These are phyloP conservation scores for Thraustochytrium striatum DNA, from an alignment of 352 stramenopile genomes.

Conservation along the genomic window DNA sequence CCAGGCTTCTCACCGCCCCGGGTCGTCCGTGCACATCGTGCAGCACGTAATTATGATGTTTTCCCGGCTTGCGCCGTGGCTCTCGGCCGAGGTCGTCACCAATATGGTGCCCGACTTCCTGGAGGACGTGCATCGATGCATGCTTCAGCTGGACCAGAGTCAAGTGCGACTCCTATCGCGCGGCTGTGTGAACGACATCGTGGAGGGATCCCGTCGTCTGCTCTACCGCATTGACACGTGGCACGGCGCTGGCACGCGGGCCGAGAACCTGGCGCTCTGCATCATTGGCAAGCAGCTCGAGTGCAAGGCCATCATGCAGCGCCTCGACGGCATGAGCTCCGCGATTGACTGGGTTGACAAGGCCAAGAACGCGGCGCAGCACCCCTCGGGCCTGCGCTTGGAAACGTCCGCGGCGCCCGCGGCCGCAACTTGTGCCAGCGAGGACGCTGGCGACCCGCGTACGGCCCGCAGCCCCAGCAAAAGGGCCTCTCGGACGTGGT, in stretches of 20 bases:
- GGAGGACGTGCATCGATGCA: neutral
- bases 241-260: neutral
- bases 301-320: constrained; percentile 40
- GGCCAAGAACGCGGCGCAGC: neutral
- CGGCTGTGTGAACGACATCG: neutral
- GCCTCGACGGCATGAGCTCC: constrained; percentile 36
- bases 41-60: neutral
- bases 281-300: constrained; percentile 21
- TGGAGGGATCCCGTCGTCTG: neutral
- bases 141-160: neutral
- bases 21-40: neutral
- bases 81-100: neutral
- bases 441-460: too few relatives aligned
- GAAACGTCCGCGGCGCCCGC: too few relatives aligned
- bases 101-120: neutral
- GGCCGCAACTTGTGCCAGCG: too few relatives aligned
- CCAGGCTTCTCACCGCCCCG: neutral
- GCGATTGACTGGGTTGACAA: neutral
- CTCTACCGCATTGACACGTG: neutral
- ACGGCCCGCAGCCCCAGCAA: too few relatives aligned
- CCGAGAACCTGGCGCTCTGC: constrained; percentile 1
- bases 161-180: constrained; percentile 22
- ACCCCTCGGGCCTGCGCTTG: constrained; percentile 14
- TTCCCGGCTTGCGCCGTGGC: neutral
- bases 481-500: too few relatives aligned